Percentiles rank a stretch among this genome's conserved stretches.
These are phyloP conservation scores for Populus deltoides DNA, from an alignment of 345 rosid genomes.

Conservation along the genomic window DNA sequence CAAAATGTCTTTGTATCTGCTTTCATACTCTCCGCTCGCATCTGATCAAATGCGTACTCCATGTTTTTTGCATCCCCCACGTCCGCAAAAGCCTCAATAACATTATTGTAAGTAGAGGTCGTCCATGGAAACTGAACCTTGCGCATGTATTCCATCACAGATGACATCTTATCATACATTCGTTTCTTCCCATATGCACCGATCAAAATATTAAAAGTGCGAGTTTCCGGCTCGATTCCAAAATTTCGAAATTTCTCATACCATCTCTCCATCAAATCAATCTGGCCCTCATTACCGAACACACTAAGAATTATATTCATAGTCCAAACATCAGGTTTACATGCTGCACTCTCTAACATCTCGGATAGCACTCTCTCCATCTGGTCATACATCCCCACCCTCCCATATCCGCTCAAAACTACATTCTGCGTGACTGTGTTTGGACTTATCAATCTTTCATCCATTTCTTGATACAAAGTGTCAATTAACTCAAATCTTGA, in stretches of 20 bases:
- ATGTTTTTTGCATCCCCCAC: conserved; percentile 83
- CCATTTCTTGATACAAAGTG: conserved; percentile 60
- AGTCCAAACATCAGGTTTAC: conserved; percentile 94
- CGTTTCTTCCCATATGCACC: conserved; percentile 86
- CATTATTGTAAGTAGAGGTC: conserved; percentile 79
- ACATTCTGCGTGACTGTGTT: conserved; percentile 83
- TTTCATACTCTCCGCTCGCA: conserved; percentile 76
- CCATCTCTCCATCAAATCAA: conserved; percentile 89
- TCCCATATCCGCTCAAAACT: conserved; percentile 85
- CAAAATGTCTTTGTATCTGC: conserved; percentile 88
- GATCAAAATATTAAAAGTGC: conserved; percentile 77
- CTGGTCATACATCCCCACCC: conserved; percentile 65
- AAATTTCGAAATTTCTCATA: conserved; percentile 77
- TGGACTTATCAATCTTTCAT: conserved; percentile 59
- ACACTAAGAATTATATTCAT: conserved; percentile 78
- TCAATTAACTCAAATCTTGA: conserved; percentile 61
- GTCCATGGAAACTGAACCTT: conserved; percentile 93
- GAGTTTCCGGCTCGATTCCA: conserved; percentile 82
- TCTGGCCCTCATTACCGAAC: conserved; percentile 79
- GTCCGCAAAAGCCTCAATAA: conserved; percentile 87
- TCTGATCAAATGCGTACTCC: conserved; percentile 82
- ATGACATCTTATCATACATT: conserved; percentile 90
- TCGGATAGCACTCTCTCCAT: conserved; percentile 79
- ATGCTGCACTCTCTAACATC: conserved; percentile 57
- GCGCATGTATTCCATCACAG: conserved; percentile 91